Evolutionary conservation across 1,284 basidiomycete genomes (phyloP).

Genomic region (Somion occarium): DNA sequence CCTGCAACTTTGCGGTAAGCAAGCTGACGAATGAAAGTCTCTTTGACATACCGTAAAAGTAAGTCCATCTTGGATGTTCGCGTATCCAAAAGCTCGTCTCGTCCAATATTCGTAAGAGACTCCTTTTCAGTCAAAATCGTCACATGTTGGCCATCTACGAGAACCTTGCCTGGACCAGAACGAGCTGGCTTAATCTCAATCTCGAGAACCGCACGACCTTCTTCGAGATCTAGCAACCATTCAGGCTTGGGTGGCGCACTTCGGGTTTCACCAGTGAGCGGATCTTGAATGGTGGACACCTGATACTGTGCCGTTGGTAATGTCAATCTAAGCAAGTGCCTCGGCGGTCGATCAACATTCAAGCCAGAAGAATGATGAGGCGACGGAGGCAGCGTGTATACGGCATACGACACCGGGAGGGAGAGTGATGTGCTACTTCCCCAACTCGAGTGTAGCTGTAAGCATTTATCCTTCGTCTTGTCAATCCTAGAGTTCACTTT

Average conservation of each 20-base stretch:
- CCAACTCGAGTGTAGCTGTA: constrained; percentile 8
- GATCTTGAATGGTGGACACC: constrained; percentile 70
- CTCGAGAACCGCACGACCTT: constrained; percentile 57
- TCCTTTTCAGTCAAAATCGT: constrained; percentile 72
- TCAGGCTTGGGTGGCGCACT: constrained; percentile 62
- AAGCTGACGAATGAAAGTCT: no score
- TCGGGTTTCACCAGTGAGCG: constrained; percentile 69
- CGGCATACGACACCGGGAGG: constrained; percentile 49
- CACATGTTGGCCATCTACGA: constrained; percentile 52
- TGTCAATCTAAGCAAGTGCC: constrained; percentile 72
- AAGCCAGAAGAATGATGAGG: constrained; percentile 74
- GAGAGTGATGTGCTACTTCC: constrained; percentile 9
- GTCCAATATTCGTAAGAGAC: constrained; percentile 57
- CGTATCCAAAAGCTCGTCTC: constrained; percentile 71
- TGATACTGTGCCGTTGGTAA: constrained; percentile 82
- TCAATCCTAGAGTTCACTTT: constrained; percentile 42
- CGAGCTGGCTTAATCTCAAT: constrained; percentile 47
- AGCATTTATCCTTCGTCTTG: constrained; percentile 22
- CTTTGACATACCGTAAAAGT: constrained; percentile 51
- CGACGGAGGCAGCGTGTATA: constrained; percentile 73
- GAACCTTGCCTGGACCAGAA: constrained; percentile 28
- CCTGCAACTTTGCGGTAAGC: constrained; percentile 15
- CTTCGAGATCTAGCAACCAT: constrained; percentile 72
- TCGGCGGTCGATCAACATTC: constrained; percentile 51
- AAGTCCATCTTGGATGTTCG: constrained; percentile 56